Conservation (phyloP, 345 rosid species). For the Citrus inodora region DNA sequence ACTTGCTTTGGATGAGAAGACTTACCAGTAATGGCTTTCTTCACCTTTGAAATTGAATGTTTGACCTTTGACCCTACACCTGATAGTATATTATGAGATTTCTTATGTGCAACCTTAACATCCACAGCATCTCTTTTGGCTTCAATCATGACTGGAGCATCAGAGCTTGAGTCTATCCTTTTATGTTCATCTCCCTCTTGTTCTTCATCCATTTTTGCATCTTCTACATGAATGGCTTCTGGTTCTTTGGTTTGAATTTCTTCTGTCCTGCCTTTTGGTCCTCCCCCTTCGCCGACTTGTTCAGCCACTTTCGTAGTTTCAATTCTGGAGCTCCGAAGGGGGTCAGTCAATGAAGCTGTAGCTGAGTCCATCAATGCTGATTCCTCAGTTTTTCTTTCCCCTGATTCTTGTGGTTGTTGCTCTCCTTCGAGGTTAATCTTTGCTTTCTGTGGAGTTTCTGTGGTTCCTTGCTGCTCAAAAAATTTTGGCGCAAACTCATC, state of each 20-base stretch:
- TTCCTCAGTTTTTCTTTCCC: constrained; percentile 21
- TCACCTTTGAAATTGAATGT: constrained; percentile 86
- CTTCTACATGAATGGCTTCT: constrained; percentile 25
- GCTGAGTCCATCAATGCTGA: constrained; percentile 27
- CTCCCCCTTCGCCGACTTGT: constrained; percentile 22
- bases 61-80: constrained; percentile 88
- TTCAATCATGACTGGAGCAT: constrained; percentile 61
- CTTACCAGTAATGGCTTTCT: constrained; percentile 80
- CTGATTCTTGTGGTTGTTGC: constrained; percentile 6
- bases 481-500: constrained; percentile 19
- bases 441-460: constrained; percentile 20
- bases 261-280: constrained; percentile 19
- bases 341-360: constrained; percentile 39
- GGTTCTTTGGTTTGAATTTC: constrained; percentile 20
- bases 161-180: constrained; percentile 50
- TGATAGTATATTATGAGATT: constrained; percentile 72
- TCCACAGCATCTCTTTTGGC: constrained; percentile 47
- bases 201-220: constrained; percentile 43
- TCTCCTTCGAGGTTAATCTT: constrained; percentile 24
- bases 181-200: constrained; percentile 37
- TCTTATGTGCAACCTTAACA: constrained; percentile 52
- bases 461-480: constrained; percentile 18
- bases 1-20: constrained; percentile 68
- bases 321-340: constrained; percentile 36
- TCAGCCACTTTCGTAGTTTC: constrained; percentile 19